phyloP scores from a whole-genome alignment of 257 asterid genomes.

The Solanum okadae region DNA sequence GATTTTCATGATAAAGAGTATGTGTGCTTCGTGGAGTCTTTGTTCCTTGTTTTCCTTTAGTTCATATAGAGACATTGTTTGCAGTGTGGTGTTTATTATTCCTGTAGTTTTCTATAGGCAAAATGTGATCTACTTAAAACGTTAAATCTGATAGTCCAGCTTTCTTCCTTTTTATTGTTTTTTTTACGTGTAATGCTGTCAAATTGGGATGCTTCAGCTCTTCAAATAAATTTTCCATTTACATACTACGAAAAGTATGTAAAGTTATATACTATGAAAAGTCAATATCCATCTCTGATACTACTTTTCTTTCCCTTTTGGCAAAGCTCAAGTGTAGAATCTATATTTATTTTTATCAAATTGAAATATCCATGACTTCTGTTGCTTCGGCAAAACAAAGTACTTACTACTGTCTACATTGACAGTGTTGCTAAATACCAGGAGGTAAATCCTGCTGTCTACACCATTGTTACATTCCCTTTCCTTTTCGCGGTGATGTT shows the following conservation, averaged over 20 bases:
- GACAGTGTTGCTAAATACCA: slow-evolving; percentile 89
- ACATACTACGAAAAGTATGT: neutral
- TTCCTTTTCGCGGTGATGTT: slow-evolving; percentile 99
- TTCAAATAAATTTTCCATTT: neutral
- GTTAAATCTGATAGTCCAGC: neutral
- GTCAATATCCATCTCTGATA: neutral
- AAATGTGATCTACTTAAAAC: neutral
- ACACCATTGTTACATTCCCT: slow-evolving; percentile 83
- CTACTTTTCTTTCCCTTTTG: neutral
- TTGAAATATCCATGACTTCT: neutral
- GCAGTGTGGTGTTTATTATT: neutral
- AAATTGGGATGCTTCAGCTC: neutral
- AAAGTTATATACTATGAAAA: neutral
- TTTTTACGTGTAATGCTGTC: neutral
- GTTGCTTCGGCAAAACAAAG: neutral
- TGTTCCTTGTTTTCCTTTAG: neutral
- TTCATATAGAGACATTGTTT: neutral
- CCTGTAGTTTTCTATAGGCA: neutral
- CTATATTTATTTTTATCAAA: neutral
- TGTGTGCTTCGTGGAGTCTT: neutral
- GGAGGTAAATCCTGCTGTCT: slow-evolving; percentile 99
- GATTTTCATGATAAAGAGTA: neutral
- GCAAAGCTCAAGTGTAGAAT: neutral
- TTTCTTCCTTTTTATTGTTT: neutral
- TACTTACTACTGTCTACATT: neutral